Evolutionary conservation across 257 asterid species (phyloP), one percentile per base, ranked within the genome.

Genomic region (Ilex asprella): DNA sequence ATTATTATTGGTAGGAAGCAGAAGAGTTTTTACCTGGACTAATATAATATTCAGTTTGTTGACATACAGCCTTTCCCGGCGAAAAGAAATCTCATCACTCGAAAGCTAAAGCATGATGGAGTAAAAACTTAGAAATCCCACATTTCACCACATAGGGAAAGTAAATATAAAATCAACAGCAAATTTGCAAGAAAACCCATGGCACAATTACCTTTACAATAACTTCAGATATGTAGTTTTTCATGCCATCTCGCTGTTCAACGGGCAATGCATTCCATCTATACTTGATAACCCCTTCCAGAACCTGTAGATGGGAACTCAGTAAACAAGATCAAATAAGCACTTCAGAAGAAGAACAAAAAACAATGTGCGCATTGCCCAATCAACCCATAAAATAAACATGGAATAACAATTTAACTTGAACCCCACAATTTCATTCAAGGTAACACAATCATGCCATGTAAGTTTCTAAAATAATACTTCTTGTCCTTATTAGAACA

Each of bases 231-330:
- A 93, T 93, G 80, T 89, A 93, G 70, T 93, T 93, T 65, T 93
- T 93, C 99, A 93, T 89, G 77, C 99, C 99, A 81, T 87, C 97
- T 63, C 99, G 80, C 76, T 93, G 97, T 70, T 87, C 97, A 59
- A 76, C 90, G 3, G 97, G 99, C 75, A 93, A 78, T 9, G 97
- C 99, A 71, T 93, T 93, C 99, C 99, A 93, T 76, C 96, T 84
- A 57, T 93, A 93, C 82, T 93, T 93, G 31, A 93, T 87, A 73
- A 89, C 97, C 71, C 97, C 96, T 86, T 89, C 99, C 16, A 93
- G 88, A 66, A 93, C 95, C 99, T 93, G 77, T 41, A 79, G 14
- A 67, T 56, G 55, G 68, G 31, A 70, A 67, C 65, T 68, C 68
- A 70, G 60, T n/a, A 43, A 69, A 53, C 27, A 41, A 27, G 69